phyloP scores from a whole-genome alignment of 768 basidiomycete genomes.

The Mycena sanguinolenta region DNA sequence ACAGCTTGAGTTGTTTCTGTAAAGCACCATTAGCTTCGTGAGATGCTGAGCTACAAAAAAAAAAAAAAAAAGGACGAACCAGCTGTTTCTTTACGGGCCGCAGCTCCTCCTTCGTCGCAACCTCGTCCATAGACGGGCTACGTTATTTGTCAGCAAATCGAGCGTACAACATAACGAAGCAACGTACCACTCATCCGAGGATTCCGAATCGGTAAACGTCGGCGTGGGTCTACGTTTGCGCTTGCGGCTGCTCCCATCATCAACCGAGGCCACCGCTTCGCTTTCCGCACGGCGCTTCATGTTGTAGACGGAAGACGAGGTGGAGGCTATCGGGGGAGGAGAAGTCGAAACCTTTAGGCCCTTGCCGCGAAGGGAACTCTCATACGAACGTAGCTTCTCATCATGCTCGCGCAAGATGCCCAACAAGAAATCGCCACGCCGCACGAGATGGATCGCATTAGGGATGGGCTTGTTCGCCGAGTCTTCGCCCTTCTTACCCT shows the following conservation, averaged over 20 bases:
- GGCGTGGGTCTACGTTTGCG: conserved; percentile 96
- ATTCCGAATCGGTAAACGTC: conserved; percentile 95
- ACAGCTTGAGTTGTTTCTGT: conserved; percentile 95
- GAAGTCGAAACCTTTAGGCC: conserved; percentile 81
- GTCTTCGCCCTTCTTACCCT: conserved; percentile 95
- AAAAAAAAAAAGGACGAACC: conserved; percentile 59
- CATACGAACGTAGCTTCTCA: conserved; percentile 91
- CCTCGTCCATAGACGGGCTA: conserved; percentile 97
- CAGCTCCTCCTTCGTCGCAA: conserved; percentile 91
- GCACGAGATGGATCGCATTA: conserved; percentile 97
- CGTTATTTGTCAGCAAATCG: background rate
- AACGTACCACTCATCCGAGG: conserved; percentile 90
- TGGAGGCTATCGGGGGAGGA: conserved; percentile 79
- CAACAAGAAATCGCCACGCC: conserved; percentile 94
- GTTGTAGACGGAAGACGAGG: conserved; percentile 75
- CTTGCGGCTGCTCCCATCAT: conserved; percentile 77
- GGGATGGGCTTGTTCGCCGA: conserved; percentile 89
- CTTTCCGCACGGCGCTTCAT: conserved; percentile 81
- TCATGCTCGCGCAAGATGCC: conserved; percentile 88
- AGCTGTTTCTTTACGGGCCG: conserved; percentile 97
- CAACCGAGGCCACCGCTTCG: conserved; percentile 85
- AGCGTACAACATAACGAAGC: conserved; percentile 25
- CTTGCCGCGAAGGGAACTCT: conserved; percentile 81
- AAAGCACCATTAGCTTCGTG: conserved; percentile 13
- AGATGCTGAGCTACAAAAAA: background rate